These are phyloP conservation scores for Aegilops tauschii DNA, from an alignment of 176 grass and related monocot genomes.

Conservation along the genomic window DNA sequence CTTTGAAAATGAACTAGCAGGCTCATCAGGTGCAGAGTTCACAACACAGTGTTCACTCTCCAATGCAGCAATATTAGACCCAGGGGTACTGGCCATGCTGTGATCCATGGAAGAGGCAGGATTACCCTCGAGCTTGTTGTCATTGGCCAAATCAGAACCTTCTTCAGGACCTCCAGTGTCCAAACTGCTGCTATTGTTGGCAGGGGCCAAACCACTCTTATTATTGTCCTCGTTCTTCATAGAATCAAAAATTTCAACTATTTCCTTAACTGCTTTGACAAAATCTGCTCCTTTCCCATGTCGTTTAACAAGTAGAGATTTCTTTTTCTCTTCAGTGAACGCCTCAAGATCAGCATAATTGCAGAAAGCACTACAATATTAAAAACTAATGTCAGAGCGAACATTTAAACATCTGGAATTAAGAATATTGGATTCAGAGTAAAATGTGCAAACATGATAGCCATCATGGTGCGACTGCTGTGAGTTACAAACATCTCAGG, in stretches of 20 bases:
- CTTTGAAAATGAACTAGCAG: slow-evolving; percentile 49
- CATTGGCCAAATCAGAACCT: slow-evolving; percentile 30
- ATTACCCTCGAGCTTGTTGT: slow-evolving; percentile 30
- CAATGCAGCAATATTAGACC: slow-evolving; percentile 21
- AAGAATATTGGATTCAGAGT: slow-evolving; percentile 4
- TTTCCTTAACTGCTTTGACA: slow-evolving; percentile 90
- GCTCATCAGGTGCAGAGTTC: slow-evolving; percentile 52
- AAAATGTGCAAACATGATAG: background rate
- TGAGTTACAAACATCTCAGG: background rate
- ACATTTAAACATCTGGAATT: background rate
- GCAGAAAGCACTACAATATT: slow-evolving; percentile 77
- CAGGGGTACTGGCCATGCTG: slow-evolving; percentile 28
- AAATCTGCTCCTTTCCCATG: slow-evolving; percentile 96
- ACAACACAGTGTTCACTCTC: slow-evolving; percentile 40
- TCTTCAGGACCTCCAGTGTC: slow-evolving; percentile 27
- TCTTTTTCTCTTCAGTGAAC: slow-evolving; percentile 99
- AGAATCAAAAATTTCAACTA: slow-evolving; percentile 83
- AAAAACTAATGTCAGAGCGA: slow-evolving; percentile 31
- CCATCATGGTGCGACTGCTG: background rate
- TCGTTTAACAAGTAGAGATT: slow-evolving; percentile 67
- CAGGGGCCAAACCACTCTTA: slow-evolving; percentile 20
- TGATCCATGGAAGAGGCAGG: slow-evolving; percentile 33
- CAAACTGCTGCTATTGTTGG: slow-evolving; percentile 32
- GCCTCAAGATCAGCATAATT: slow-evolving; percentile 92
- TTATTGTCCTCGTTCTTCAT: slow-evolving; percentile 54